Base-by-base conservation (phyloP, 345 rosid species). In the Camelina neglecta region DNA sequence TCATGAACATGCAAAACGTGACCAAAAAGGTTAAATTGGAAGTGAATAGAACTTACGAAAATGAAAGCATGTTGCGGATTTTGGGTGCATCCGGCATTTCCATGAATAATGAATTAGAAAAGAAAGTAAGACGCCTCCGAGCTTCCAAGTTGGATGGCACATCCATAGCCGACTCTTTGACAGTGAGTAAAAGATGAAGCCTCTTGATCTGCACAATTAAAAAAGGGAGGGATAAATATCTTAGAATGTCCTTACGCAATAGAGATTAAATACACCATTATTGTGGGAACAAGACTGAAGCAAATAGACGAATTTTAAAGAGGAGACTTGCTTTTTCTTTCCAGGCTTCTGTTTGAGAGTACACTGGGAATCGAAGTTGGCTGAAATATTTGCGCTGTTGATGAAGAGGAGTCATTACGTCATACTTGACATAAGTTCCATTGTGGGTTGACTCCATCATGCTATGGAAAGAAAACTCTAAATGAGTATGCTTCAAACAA, bases 101-200 rank as follows among this genome's bases (percentile, higher is more conserved):
- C 92, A 88, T 88, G 82, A 86, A 88, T 72, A 88, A 54, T 11
- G 92, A 88, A 72, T 88, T 88, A 47, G 84, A 74, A 69, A 88
- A 88, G 79, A 84, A 88, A 53, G 90, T 79, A 57, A 88, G 84
- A 47, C 92, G 86, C 74, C 92, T 80, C 60, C 87, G 83, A 66
- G 92, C 92, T 83, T 88, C 90, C 81, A 86, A 69, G 77, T 88
- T 88, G 10, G 87, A 74, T 59, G 92, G 92, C 23, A 88, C 85
- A 75, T 88, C 86, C 88, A 84, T 82, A 26, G 86, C 87, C 18
- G 92, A 88, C 63, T 88, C 92, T 75, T 83, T 87, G 65, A 79
- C 85, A 20, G 92, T 86, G 45, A 88, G 89, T 74, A 88, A 69
- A 33, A 83, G 80, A 77, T 83, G 86, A 67, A 88, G 82, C 80